Base-by-base conservation (phyloP, 2,329 filamentous ascomycete species). In the Xylaria sp. region DNA sequence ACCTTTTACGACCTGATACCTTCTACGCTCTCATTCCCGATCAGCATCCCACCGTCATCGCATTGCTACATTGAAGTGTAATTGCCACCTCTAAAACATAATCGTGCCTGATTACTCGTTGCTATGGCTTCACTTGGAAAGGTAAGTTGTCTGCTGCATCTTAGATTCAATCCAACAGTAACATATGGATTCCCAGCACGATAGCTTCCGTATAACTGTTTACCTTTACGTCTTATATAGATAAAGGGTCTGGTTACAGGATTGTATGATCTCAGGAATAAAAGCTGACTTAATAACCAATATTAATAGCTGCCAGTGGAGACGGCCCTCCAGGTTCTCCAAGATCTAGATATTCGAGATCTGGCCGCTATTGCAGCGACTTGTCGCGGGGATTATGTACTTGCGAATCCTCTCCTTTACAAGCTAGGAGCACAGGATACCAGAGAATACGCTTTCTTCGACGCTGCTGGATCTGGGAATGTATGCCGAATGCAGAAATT, bases 401-500 rank as follows among this genome's bases (percentile, higher is more conserved):
- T 56, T 56, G 51, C 31, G 7, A 56, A 56, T 23, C 51, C 51
- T 23, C n/a, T 38, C n/a, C 51, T 56, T 23, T 56, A 56, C 51
- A 56, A 23, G 7, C 31, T 36, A 15, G 51, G 38, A 6, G 51
- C 15, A 23, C 17, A 38, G 31, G 15, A 56, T 23, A 10, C 23
- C 23, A 4, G 1, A 5, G 36, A 38, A 56, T 56, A 56, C 15
- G 7, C 15, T 23, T 56, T 56, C 31, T 56, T 38, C 13, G 33
- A 9, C 33, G 51, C 51, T 4, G 51, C 51, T 23, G 31, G n/a
- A 38, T 36, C 51, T 56, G 51, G 51, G 1, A 4, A 56, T 23
- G 2, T 38, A 3, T n/a, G n/a, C 5, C 51, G 17, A 11, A 13
- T 56, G 51, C 51, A 23, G n/a, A 36, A 38, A 15, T n/a, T 56